Evolutionary conservation across 1,284 basidiomycete genomes (phyloP).

Genomic region (Flammula alnicola): DNA sequence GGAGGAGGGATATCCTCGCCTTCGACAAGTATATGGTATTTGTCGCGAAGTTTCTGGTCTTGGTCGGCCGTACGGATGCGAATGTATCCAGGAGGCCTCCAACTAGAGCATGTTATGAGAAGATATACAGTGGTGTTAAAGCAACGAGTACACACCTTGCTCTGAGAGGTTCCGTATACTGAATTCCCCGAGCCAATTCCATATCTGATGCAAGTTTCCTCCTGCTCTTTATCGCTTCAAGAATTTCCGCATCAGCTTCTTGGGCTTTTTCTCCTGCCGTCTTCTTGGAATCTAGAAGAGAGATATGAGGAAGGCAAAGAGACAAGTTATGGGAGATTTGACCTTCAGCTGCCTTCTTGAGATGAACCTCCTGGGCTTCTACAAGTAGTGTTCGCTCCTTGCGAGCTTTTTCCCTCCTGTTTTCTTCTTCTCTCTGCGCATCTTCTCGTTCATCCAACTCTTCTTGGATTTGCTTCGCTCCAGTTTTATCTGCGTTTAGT

Average conservation of each 20-base stretch:
- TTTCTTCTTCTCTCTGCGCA: constrained; percentile 78
- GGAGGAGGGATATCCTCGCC: constrained; percentile 94
- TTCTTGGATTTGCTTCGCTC: constrained; percentile 55
- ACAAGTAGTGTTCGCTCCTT: constrained; percentile 85
- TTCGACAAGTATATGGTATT: constrained; percentile 91
- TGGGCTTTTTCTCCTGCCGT: constrained; percentile 81
- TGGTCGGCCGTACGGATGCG: constrained; percentile 72
- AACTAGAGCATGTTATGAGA: constrained; percentile 51
- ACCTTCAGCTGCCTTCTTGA: constrained; percentile 82
- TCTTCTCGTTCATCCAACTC: constrained; percentile 74
- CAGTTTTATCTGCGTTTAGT: constrained; percentile 58
- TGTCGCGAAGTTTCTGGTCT: constrained; percentile 80
- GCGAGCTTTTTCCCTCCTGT: constrained; percentile 71
- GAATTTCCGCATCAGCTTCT: constrained; percentile 89
- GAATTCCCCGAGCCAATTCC: constrained; percentile 92
- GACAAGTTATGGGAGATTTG: constrained; percentile 23
- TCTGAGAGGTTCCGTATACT: constrained; percentile 86
- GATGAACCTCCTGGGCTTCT: constrained; percentile 93
- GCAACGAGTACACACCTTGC: constrained; percentile 63
- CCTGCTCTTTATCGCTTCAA: constrained; percentile 90
- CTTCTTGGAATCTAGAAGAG: constrained; percentile 78
- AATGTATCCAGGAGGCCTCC: constrained; percentile 88
- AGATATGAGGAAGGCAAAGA: neutral
- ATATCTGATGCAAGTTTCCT: constrained; percentile 91
- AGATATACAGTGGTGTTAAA: neutral